Evolutionary conservation across 1,284 basidiomycete species (phyloP), one percentile per base, ranked within the genome.

Genomic region (Pisolithus thermaeus): DNA sequence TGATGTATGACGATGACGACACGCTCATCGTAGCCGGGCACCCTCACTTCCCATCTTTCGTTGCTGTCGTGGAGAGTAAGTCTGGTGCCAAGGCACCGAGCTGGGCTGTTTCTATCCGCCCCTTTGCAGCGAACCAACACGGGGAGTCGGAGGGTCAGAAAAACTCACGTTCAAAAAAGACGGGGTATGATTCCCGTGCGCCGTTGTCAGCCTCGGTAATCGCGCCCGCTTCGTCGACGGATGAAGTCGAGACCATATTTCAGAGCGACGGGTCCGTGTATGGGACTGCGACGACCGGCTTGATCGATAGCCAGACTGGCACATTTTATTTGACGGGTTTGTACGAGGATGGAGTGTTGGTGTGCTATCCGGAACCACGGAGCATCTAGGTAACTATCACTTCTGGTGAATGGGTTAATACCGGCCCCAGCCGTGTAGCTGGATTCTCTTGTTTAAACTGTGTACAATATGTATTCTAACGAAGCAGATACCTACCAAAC

Each of bases 211-310:
- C 71, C 39, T 70, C 62, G 46, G 61, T 61, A 39, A 74, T 75
- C 48, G 71, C 74, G 2, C 61, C 69, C 3, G 61, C 65, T 7
- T 59, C 68, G n/a, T 52, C 59, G 11, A 68, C 66, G 2, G 70
- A 76, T 57, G 70, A 71, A 30, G 52, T 84, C 28, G 68, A 74
- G 58, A 85, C 84, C 0, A 53, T 86, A 20, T 84, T 83, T 66
- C 83, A 84, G 67, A 85, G 83, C 57, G 70, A 80, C 52, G 83
- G 83, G 3, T 67, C 71, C 0, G 73, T 73, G 7, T 83, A 81
- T 56, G 72, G 72, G 14, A 49, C 74, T 3, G 79, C 79, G 14
- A 69, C 73, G 2, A 81, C 80, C 5, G 76, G 71, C 1, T 54
- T 85, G 51, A 63, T 70, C 38, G 81, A 84, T 60, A 63, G 71